A percentile compares a stretch with the other conserved stretches of the same genome.
These are phyloP conservation scores for Saccharomyces hybrid DNA, from an alignment of 1,139 yeast genomes.

Conservation along the genomic window DNA sequence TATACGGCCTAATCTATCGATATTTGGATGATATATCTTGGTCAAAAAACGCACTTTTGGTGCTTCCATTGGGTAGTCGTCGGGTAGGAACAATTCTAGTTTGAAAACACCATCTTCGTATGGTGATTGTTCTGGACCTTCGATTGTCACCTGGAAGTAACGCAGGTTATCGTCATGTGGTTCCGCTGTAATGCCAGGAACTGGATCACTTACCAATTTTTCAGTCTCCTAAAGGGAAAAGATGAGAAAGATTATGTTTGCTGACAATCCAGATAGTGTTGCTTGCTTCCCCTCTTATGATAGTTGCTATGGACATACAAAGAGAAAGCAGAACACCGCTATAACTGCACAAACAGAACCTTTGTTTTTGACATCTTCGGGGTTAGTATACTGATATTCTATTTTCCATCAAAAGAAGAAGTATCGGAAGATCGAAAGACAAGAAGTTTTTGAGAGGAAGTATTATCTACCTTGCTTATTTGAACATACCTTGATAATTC, in stretches of 20 bases:
- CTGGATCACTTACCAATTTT: conserved; percentile 85
- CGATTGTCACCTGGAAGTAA: conserved; percentile 79
- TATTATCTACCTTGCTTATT: neutral
- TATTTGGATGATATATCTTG: conserved; percentile 92
- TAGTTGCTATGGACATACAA: neutral
- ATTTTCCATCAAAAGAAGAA: neutral
- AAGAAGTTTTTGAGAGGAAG: neutral
- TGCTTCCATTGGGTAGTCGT: conserved; percentile 64
- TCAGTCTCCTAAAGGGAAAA: conserved; percentile 61
- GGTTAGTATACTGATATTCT: neutral
- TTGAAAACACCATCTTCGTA: conserved; percentile 60
- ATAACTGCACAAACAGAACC: neutral
- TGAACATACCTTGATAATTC: conserved; percentile 63
- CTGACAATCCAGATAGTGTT: neutral
- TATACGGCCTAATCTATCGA: conserved; percentile 88
- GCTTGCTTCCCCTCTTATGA: neutral
- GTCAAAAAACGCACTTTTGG: conserved; percentile 91
- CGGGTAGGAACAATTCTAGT: conserved; percentile 47
- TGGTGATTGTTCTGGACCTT: conserved; percentile 68
- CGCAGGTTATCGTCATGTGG: conserved; percentile 93
- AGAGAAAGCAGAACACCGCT: neutral
- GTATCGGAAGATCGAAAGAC: neutral
- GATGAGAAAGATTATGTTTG: neutral
- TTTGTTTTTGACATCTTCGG: neutral
- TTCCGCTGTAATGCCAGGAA: conserved; percentile 86